phyloP scores from a whole-genome alignment of 2,329 filamentous ascomycete genomes.

The Trichoderma koningii region DNA sequence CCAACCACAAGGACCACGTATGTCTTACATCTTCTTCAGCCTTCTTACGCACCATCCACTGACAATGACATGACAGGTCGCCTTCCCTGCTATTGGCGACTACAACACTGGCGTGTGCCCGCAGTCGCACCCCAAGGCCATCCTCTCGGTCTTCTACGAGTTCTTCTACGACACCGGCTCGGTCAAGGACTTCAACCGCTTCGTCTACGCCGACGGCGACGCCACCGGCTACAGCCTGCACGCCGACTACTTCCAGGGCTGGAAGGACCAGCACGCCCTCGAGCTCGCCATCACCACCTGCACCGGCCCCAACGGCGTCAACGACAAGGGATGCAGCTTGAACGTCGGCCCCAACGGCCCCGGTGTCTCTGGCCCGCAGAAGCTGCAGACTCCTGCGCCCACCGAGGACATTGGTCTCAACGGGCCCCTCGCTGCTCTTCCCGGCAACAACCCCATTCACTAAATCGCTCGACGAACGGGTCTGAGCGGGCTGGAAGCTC shows the following conservation, averaged over 20 bases:
- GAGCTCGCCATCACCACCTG: slow-evolving; percentile 35
- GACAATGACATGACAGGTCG: slow-evolving; percentile 30
- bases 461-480: slow-evolving; percentile 4
- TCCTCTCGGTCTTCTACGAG: slow-evolving; percentile 50
- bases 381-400: slow-evolving; percentile 31
- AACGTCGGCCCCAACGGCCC: slow-evolving; percentile 34
- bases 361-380: slow-evolving; percentile 30
- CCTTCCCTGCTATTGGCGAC: slow-evolving; percentile 34
- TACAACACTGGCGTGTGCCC: slow-evolving; percentile 28
- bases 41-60: not conserved
- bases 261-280: slow-evolving; percentile 36
- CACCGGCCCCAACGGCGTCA: slow-evolving; percentile 33
- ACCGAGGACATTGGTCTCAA: slow-evolving; percentile 34
- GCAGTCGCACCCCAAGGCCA: slow-evolving; percentile 45
- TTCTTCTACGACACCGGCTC: slow-evolving; percentile 47
- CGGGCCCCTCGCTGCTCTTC: slow-evolving; percentile 33
- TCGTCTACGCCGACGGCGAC: slow-evolving; percentile 36
- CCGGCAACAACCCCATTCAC: slow-evolving; percentile 36
- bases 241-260: slow-evolving; percentile 38
- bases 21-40: not conserved
- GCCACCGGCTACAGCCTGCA: slow-evolving; percentile 37
- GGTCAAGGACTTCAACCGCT: slow-evolving; percentile 35
- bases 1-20: slow-evolving; percentile 51
- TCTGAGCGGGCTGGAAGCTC: not conserved
- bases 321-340: slow-evolving; percentile 33